phyloP scores from a whole-genome alignment of 164 flowering plant species.

The Houttuynia cordata region DNA sequence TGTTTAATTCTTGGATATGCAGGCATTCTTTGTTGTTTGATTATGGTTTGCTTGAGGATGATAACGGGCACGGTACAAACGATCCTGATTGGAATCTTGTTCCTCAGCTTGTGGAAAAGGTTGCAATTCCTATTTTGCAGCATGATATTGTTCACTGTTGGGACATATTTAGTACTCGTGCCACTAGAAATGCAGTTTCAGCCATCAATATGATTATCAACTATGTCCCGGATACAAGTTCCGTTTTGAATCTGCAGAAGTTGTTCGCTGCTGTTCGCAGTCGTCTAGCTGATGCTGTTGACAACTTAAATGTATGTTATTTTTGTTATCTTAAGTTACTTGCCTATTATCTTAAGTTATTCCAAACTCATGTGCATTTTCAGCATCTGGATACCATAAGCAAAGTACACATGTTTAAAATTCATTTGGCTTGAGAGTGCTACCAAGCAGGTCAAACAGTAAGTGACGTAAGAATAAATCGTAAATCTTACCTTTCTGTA shows the following conservation, averaged over 20 bases:
- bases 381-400: too few relatives aligned
- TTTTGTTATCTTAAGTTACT: too few relatives aligned
- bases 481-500: too few relatives aligned
- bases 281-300: conserved; percentile 66
- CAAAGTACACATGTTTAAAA: not conserved
- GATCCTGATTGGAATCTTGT: conserved; percentile 83
- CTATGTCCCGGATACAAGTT: conserved; percentile 39
- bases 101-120: conserved; percentile 75
- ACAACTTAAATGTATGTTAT: conserved; percentile 52
- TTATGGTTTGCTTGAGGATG: conserved; percentile 65
- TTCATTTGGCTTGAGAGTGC: not conserved
- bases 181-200: conserved; percentile 67
- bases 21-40: conserved; percentile 77
- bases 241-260: conserved; percentile 58
- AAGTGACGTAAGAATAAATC: not conserved
- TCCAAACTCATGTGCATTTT: too few relatives aligned
- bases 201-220: conserved; percentile 55
- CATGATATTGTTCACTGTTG: conserved; percentile 80
- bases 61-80: conserved; percentile 32
- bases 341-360: too few relatives aligned
- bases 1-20: conserved; percentile 5
- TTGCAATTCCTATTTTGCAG: conserved; percentile 82
- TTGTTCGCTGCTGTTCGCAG: conserved; percentile 48
- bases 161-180: conserved; percentile 79
- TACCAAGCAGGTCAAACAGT: not conserved